phyloP scores from a whole-genome alignment of 2,329 filamentous ascomycete genomes.

The Phaeosphaeria sp. region DNA sequence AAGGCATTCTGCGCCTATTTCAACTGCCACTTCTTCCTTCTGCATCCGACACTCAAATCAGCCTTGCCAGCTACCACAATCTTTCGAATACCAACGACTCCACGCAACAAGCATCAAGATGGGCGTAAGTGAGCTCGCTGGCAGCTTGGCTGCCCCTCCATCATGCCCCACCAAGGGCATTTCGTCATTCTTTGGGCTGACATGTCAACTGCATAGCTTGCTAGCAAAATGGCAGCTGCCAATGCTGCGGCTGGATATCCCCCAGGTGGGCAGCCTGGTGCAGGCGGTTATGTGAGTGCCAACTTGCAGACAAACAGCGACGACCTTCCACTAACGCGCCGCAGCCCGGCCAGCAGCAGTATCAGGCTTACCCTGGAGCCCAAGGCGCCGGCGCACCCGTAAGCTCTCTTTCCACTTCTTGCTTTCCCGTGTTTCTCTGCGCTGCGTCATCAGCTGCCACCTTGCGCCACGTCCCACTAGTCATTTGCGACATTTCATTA shows the following conservation, averaged over 20 bases:
- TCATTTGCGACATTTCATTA: constrained; percentile 19
- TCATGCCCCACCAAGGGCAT: constrained; percentile 24
- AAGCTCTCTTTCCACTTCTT: constrained; percentile 27
- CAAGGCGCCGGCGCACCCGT: constrained; percentile 51
- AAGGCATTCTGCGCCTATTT: constrained; percentile 19
- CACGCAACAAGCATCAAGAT: constrained; percentile 11
- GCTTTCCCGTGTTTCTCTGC: constrained; percentile 29
- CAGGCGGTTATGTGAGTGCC: constrained; percentile 62
- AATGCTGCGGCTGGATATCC: constrained; percentile 44
- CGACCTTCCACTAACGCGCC: constrained; percentile 30
- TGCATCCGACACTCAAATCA: constrained; percentile 8
- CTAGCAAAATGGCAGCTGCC: constrained; percentile 56
- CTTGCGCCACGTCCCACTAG: constrained; percentile 29
- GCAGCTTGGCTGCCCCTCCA: constrained; percentile 24
- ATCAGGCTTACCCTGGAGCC: constrained; percentile 64
- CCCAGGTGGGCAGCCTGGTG: constrained; percentile 42
- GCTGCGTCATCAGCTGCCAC: constrained; percentile 37
- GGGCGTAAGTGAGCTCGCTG: constrained; percentile 24
- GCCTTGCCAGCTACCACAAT: constrained; percentile 10
- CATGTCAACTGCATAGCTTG: constrained; percentile 46
- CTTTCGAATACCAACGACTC: neutral
- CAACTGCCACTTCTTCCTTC: constrained; percentile 15
- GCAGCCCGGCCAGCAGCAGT: constrained; percentile 57
- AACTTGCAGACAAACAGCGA: constrained; percentile 8
- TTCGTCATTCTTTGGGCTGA: constrained; percentile 35